Conservation (phyloP, 2,329 filamentous ascomycete genomes). For the Colletotrichum phormii region DNA sequence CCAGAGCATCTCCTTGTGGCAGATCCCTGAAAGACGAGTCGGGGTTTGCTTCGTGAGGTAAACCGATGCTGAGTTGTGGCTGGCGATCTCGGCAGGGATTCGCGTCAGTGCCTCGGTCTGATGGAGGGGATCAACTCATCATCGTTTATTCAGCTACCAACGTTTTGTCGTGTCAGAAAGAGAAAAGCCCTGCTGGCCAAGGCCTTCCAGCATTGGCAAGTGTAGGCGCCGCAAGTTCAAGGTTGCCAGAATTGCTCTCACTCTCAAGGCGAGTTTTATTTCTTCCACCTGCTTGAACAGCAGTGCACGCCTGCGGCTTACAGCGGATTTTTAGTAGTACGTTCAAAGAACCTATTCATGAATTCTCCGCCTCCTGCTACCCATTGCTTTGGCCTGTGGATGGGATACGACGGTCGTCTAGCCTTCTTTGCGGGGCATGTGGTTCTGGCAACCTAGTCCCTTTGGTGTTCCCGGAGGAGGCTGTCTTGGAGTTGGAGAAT, state of each 20-base stretch:
- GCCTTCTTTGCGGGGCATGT: conserved; percentile 37
- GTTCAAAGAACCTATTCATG: neutral
- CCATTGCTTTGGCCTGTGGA: conserved; percentile 18
- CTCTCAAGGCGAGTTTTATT: neutral
- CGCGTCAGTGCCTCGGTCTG: conserved; percentile 31
- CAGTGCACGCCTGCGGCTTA: neutral
- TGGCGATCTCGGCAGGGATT: conserved; percentile 38
- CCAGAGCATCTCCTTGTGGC: conserved; percentile 15
- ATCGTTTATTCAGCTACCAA: conserved; percentile 26
- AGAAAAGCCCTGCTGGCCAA: conserved; percentile 3
- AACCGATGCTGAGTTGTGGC: conserved; percentile 37
- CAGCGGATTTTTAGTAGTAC: neutral
- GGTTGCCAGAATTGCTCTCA: neutral
- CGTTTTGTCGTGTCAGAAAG: conserved; percentile 15
- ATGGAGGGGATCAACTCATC: conserved; percentile 34
- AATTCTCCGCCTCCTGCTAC: conserved; percentile 26
- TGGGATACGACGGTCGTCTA: conserved; percentile 30
- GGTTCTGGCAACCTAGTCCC: conserved; percentile 29
- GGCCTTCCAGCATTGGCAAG: conserved; percentile 24
- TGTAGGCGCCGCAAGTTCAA: conserved; percentile 17
- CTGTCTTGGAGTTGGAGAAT: conserved; percentile 34
- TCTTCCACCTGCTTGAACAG: neutral
- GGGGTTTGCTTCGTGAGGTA: conserved; percentile 35
- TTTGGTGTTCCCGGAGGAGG: conserved; percentile 28
- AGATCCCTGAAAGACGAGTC: conserved; percentile 30